A percentile compares a stretch with the other conserved stretches of the same genome.
Evolutionary conservation across 305 asterid species (phyloP).

Genomic region (Fraxinus greggii): DNA sequence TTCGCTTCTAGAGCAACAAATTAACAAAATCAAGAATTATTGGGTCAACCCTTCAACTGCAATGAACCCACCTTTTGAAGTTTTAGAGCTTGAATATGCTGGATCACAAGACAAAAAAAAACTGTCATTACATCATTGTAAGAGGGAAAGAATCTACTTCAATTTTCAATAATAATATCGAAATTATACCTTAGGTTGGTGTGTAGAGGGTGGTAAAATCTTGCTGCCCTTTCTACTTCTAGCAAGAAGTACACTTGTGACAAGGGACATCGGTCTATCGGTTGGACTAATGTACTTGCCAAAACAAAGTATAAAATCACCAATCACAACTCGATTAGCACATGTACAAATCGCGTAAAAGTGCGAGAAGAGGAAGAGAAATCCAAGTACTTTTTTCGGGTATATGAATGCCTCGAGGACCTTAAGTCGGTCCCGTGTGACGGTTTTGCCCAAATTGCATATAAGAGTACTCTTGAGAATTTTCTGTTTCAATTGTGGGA

Average conservation of each 20-base stretch:
- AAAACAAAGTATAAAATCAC: background rate
- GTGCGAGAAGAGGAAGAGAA: background rate
- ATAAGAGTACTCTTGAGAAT: constrained; percentile 25
- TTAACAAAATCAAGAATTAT: background rate
- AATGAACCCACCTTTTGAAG: constrained; percentile 18
- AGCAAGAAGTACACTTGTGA: constrained; percentile 65
- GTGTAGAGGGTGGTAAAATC: constrained; percentile 53
- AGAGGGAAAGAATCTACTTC: background rate
- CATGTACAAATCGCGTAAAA: too few species aligned
- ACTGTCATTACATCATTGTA: background rate
- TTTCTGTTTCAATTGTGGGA: constrained; percentile 6
- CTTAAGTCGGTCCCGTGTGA: constrained; percentile 60
- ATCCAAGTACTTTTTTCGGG: constrained; percentile 51
- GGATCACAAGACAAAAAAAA: background rate
- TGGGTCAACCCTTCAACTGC: background rate
- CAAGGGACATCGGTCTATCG: constrained; percentile 78
- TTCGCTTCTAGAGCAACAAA: background rate
- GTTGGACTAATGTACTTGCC: constrained; percentile 79
- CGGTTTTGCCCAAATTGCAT: constrained; percentile 29
- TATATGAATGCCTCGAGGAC: constrained; percentile 73
- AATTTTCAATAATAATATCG: background rate
- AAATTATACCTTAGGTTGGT: constrained; percentile 39
- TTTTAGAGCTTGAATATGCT: constrained; percentile 31
- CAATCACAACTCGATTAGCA: background rate
- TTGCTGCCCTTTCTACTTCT: constrained; percentile 50